Conservation (phyloP, 2,329 filamentous ascomycete species). For the Colletotrichum australisinense region DNA sequence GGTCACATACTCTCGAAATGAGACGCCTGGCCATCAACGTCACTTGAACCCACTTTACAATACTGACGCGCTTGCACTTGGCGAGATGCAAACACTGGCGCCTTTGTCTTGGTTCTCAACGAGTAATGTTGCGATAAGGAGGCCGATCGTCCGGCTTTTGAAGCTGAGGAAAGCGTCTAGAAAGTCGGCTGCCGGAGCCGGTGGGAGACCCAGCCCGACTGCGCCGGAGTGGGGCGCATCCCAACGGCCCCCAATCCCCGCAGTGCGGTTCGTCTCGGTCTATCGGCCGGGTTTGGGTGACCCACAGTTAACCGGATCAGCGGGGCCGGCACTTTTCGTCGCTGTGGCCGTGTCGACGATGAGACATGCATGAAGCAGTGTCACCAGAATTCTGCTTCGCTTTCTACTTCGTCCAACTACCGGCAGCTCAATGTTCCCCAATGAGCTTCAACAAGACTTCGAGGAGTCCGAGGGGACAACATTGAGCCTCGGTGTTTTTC, state of each 20-base stretch:
- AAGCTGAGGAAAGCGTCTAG: background rate
- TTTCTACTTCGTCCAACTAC: too few species aligned
- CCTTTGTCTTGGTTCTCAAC: background rate
- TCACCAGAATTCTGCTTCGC: background rate
- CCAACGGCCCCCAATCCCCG: background rate
- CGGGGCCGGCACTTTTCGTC: background rate
- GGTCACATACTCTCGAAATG: background rate
- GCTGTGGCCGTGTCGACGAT: background rate
- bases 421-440: too few species aligned
- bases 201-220: background rate
- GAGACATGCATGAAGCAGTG: background rate
- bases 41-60: background rate
- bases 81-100: background rate
- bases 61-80: background rate
- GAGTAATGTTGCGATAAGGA: background rate
- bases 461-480: background rate
- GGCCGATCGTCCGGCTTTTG: background rate
- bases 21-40: background rate
- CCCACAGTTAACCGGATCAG: background rate
- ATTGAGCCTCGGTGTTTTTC: background rate
- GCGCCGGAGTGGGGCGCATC: background rate
- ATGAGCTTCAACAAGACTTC: background rate
- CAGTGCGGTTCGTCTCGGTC: background rate
- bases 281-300: background rate
- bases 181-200: background rate